Base-by-base conservation (phyloP, 495 filamentous ascomycete species). In the Penicillium subrubescens region DNA sequence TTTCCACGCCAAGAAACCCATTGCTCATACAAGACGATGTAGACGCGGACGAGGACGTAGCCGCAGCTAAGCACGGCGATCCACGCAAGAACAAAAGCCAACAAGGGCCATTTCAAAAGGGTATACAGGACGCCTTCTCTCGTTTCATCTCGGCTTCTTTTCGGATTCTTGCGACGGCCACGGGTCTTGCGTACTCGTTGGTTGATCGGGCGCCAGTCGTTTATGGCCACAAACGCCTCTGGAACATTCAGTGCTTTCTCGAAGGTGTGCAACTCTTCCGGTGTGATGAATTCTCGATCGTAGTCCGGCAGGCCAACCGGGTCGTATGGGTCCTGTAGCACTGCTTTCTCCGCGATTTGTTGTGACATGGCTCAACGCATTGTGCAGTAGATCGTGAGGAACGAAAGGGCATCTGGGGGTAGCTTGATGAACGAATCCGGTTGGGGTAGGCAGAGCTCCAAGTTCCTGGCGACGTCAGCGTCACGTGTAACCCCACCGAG, bases 41-140 rank as follows among this genome's bases (percentile, higher is more conserved):
- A 99, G 51, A 92, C 77, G 12, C 95, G 84, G n/a, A 92, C 96
- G 53, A 90, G 73, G 17, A 91, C 73, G 78, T 99, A 98, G 39
- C 85, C 79, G n/a, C 87, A 73, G 48, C 85, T 81, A 31, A 88
- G 81, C 10, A 90, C 84, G 0, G 86, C 53, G 57, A 99, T 86
- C 93, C 93, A 98, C 14, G 88, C 84, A 50, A 89, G 82, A 0
- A 97, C 93, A 33, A 89, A 78, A 19, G 91, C 67, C 33, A 99
- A 79, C 62, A 99, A 84, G 7, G 95, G 96, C 92, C 93, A 97
- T 74, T 97, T 96, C 51, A 97, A 79, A 29, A 98, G 71, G 2
- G 83, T 84, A 74, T 99, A 98, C 15, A 96, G 83, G 67, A 94
- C 92, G 0, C 95, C 95, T 77, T 99, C 95, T 54, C 95, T 82